These are phyloP conservation scores for Davidsoniella virescens DNA, from an alignment of 2,329 filamentous ascomycete species.

Conservation along the genomic window DNA sequence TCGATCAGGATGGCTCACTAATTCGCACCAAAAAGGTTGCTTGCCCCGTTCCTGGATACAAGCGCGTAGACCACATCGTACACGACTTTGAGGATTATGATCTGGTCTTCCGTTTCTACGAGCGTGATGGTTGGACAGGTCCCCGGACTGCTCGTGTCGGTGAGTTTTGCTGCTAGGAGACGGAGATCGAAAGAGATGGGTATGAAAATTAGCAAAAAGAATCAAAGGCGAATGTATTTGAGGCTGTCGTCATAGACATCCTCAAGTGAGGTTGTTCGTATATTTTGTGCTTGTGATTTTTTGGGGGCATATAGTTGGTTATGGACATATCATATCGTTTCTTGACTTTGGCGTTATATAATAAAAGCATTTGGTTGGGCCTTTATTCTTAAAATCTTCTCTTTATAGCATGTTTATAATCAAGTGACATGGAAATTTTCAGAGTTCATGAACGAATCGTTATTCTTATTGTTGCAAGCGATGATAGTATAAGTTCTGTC, in stretches of 20 bases:
- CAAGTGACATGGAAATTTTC: too few relatives aligned
- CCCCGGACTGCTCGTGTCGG: conserved; percentile 37
- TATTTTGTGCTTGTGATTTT: too few relatives aligned
- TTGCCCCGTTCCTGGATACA: conserved; percentile 60
- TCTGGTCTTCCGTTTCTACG: conserved; percentile 90
- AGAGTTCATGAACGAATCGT: too few relatives aligned
- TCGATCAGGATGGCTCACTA: conserved; percentile 15
- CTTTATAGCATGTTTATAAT: too few relatives aligned
- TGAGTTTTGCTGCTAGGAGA: conserved; percentile 21
- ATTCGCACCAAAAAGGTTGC: conserved; percentile 26
- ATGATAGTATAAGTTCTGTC: neutral
- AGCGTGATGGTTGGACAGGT: conserved; percentile 62
- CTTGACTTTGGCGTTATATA: neutral
- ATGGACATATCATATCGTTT: conserved; percentile 1
- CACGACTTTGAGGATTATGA: conserved; percentile 97
- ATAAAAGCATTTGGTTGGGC: neutral
- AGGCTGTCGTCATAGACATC: neutral
- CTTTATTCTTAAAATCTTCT: neutral
- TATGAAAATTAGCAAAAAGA: neutral
- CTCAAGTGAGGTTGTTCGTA: too few relatives aligned
- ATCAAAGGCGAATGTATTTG: neutral
- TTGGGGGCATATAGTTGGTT: neutral
- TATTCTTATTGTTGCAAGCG: too few relatives aligned
- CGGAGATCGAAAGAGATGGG: neutral
- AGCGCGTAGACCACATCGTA: conserved; percentile 81